Evolutionary conservation across 2,329 filamentous ascomycete species (phyloP).

Genomic region (Dactylella cylindrospora): DNA sequence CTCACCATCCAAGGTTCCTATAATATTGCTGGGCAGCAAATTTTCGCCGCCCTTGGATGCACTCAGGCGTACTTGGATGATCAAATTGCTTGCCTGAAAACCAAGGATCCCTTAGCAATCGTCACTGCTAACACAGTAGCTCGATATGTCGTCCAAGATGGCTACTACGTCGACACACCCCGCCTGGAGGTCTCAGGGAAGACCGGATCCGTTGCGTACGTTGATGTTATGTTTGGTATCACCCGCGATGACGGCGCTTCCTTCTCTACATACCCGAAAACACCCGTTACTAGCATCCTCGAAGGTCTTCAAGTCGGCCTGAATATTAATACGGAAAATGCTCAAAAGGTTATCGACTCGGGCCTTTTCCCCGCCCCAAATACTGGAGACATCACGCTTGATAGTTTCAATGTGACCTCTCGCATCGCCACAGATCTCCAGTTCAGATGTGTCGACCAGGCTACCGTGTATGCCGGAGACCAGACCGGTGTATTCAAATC

Average conservation of each 20-base stretch:
- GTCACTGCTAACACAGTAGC: constrained; percentile 54
- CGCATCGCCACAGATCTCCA: constrained; percentile 62
- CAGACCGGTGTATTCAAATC: constrained; percentile 55
- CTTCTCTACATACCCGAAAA: constrained; percentile 57
- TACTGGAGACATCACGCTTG: constrained; percentile 58
- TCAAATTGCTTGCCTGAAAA: constrained; percentile 60
- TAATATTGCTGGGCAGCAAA: constrained; percentile 56
- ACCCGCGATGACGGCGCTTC: constrained; percentile 61
- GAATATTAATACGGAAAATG: constrained; percentile 55
- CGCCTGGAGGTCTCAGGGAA: constrained; percentile 52
- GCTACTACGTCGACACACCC: constrained; percentile 59
- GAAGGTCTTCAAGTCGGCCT: constrained; percentile 56
- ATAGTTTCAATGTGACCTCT: constrained; percentile 60
- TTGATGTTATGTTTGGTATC: constrained; percentile 61
- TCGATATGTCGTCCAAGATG: constrained; percentile 62
- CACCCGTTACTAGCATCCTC: constrained; percentile 53
- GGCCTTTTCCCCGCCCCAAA: constrained; percentile 58
- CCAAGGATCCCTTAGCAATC: constrained; percentile 55
- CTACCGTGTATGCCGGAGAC: constrained; percentile 59
- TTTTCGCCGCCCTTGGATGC: constrained; percentile 60
- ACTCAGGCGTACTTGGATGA: constrained; percentile 53
- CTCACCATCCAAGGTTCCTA: constrained; percentile 60
- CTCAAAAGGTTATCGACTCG: constrained; percentile 53
- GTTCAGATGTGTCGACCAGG: constrained; percentile 64
- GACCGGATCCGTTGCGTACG: constrained; percentile 54